Evolutionary conservation across 257 asterid species (phyloP).

Genomic region (Rauvolfia tetraphylla): DNA sequence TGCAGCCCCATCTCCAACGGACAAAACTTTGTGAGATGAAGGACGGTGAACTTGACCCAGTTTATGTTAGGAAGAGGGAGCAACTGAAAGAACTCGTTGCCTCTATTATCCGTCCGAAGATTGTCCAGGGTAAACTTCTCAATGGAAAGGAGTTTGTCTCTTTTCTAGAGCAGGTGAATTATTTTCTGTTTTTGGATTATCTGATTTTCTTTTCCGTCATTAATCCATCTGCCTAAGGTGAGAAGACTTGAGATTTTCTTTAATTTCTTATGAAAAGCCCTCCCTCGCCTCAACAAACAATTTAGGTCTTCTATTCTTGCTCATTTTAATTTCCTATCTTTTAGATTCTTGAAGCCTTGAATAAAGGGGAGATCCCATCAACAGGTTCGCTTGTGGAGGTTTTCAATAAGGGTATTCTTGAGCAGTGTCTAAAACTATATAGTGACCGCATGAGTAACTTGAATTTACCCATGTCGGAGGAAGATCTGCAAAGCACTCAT

Average conservation of each 20-base stretch:
- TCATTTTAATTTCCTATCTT: slow-evolving; percentile 19
- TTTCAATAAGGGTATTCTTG: slow-evolving; percentile 83
- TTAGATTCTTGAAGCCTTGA: slow-evolving; percentile 95
- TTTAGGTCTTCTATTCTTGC: slow-evolving; percentile 4
- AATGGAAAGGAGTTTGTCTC: slow-evolving; percentile 87
- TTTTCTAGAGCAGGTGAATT: slow-evolving; percentile 77
- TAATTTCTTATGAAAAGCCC: not conserved
- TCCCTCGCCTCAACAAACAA: not conserved
- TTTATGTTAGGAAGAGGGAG: slow-evolving; percentile 76
- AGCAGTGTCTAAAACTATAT: slow-evolving; percentile 68
- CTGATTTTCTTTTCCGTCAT: not conserved
- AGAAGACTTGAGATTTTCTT: not conserved
- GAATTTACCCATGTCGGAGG: slow-evolving; percentile 58
- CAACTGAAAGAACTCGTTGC: slow-evolving; percentile 73
- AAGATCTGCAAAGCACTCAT: slow-evolving; percentile 60
- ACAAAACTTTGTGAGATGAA: slow-evolving; percentile 94
- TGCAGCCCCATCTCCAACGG: slow-evolving; percentile 95
- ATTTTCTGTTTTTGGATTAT: slow-evolving; percentile 10
- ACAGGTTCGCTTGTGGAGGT: slow-evolving; percentile 97
- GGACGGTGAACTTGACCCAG: slow-evolving; percentile 77
- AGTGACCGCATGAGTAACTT: slow-evolving; percentile 44
- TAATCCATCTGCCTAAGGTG: not conserved
- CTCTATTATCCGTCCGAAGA: slow-evolving; percentile 82
- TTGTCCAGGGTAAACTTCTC: slow-evolving; percentile 94
- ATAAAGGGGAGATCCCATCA: slow-evolving; percentile 97